Conservation (phyloP, 192 early-diverging fungal genomes). For the Dissophora globulifera region DNA sequence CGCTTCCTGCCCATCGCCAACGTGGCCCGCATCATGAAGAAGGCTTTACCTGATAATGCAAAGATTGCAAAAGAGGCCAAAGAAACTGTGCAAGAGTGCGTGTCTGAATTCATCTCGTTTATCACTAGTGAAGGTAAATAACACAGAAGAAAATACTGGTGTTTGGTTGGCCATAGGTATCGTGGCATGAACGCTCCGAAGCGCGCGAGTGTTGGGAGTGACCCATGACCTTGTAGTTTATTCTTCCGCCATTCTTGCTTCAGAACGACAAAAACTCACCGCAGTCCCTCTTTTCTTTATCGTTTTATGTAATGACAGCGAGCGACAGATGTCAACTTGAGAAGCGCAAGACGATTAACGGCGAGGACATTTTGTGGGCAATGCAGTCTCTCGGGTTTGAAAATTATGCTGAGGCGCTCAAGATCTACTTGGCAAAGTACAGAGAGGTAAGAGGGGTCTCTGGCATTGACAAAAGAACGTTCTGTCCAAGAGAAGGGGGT, state of each 20-base stretch:
- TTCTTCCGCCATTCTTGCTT: too few relatives aligned
- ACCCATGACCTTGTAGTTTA: too few relatives aligned
- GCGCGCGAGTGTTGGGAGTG: too few relatives aligned
- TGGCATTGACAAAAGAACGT: too few relatives aligned
- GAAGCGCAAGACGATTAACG: conserved; percentile 98
- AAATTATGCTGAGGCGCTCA: conserved; percentile 91
- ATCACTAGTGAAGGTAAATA: conserved; percentile 89
- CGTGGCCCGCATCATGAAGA: conserved; percentile 98
- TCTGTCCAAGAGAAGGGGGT: too few relatives aligned
- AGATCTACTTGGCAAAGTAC: conserved; percentile 90
- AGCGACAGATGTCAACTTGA: conserved; percentile 94
- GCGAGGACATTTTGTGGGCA: conserved; percentile 99
- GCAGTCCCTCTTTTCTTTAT: too few relatives aligned
- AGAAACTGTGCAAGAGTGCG: conserved; percentile 96
- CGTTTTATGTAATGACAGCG: conserved; percentile 62
- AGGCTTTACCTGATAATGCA: conserved; percentile 94
- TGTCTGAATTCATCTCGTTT: conserved; percentile 98
- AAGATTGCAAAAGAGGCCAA: conserved; percentile 99
- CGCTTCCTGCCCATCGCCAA: conserved; percentile 96
- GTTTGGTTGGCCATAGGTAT: too few relatives aligned
- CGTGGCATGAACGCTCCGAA: too few relatives aligned
- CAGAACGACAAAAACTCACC: too few relatives aligned
- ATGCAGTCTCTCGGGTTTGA: conserved; percentile 98
- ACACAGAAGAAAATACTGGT: neutral
- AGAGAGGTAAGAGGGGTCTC: conserved; percentile 85